Evolutionary conservation across 2,329 filamentous ascomycete genomes (phyloP).

Genomic region (Dothistroma septosporum): DNA sequence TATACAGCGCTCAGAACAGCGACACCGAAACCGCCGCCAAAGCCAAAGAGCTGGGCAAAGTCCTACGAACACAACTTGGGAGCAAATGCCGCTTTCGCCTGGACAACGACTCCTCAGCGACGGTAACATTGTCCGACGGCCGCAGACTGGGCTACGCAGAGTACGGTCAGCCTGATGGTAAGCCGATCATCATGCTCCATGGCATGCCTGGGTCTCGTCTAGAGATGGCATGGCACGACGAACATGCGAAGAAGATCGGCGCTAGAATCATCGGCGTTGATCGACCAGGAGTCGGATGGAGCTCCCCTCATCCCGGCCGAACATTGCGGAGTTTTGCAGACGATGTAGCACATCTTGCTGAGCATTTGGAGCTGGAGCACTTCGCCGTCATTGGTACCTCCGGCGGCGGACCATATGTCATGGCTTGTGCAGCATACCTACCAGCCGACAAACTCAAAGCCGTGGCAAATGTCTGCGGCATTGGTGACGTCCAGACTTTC

Average conservation of each 20-base stretch:
- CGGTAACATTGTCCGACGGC: conserved; percentile 29
- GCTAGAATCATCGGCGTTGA: conserved; percentile 43
- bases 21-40: background rate
- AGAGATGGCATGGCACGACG: conserved; percentile 38
- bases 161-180: conserved; percentile 37
- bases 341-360: conserved; percentile 41
- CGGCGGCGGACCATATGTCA: conserved; percentile 47
- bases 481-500: background rate
- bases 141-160: conserved; percentile 44
- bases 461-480: conserved; percentile 4
- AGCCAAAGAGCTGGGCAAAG: background rate
- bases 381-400: conserved; percentile 46
- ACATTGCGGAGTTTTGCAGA: conserved; percentile 41
- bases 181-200: conserved; percentile 43
- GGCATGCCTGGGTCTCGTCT: conserved; percentile 43
- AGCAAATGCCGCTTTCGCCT: conserved; percentile 1
- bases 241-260: conserved; percentile 32
- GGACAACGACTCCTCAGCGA: conserved; percentile 6
- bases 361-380: conserved; percentile 38
- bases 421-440: conserved; percentile 44
- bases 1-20: background rate
- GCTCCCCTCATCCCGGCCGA: conserved; percentile 38
- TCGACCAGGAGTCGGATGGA: conserved; percentile 44
- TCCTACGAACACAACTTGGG: background rate
- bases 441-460: conserved; percentile 22